Percentiles rank a stretch among this genome's conserved stretches.
Evolutionary conservation across 257 asterid species (phyloP).

Genomic region (Fraxinus cuspidata): DNA sequence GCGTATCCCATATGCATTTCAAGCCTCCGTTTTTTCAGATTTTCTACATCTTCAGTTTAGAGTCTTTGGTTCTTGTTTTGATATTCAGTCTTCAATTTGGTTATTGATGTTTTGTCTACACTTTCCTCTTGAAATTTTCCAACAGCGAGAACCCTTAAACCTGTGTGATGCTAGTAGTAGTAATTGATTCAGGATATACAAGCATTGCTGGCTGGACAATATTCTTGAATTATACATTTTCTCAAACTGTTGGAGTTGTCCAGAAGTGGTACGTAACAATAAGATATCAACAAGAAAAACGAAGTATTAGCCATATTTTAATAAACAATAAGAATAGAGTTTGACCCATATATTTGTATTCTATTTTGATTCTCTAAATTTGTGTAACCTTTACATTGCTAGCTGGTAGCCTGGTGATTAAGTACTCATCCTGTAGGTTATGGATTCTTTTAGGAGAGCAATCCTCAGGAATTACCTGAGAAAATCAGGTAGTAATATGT

Average conservation of each 20-base stretch:
- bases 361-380: neutral
- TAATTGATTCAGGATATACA: neutral
- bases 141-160: neutral
- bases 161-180: neutral
- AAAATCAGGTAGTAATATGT: neutral
- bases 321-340: neutral
- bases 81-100: neutral
- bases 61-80: neutral
- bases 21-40: neutral
- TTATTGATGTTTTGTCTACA: slow-evolving; percentile 22
- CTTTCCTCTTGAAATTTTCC: neutral
- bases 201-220: neutral
- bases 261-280: neutral
- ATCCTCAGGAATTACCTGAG: neutral
- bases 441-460: neutral
- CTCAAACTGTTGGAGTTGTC: neutral
- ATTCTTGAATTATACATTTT: neutral
- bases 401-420: neutral
- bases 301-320: neutral
- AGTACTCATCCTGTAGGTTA: neutral
- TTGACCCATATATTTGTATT: neutral
- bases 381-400: neutral
- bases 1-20: neutral
- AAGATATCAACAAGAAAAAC: neutral
- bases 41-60: neutral